Evolutionary conservation across 331 rosid species (phyloP).

Genomic region (Saraca asoca): DNA sequence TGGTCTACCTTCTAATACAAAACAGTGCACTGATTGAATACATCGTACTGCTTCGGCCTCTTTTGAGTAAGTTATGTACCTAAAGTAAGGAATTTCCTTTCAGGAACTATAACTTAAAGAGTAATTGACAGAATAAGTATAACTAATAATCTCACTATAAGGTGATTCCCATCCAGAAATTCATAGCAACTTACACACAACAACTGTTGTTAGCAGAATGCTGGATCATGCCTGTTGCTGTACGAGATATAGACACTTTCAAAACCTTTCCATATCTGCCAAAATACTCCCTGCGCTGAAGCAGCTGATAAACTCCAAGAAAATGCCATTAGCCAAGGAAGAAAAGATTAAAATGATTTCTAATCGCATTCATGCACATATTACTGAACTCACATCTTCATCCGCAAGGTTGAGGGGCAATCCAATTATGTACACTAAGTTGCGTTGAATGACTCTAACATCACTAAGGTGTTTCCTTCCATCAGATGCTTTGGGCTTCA

Average conservation of each 20-base stretch:
- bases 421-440: slow-evolving; percentile 93
- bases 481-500: slow-evolving; percentile 69
- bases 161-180: slow-evolving; percentile 24
- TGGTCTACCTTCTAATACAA: slow-evolving; percentile 85
- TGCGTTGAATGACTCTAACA: slow-evolving; percentile 91
- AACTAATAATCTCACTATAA: slow-evolving; percentile 8
- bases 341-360: slow-evolving; percentile 14
- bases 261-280: slow-evolving; percentile 94
- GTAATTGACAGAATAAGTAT: background rate
- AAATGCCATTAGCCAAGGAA: slow-evolving; percentile 15
- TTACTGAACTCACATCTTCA: slow-evolving; percentile 60
- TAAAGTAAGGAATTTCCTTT: slow-evolving; percentile 34
- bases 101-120: slow-evolving; percentile 8
- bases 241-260: slow-evolving; percentile 92
- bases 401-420: slow-evolving; percentile 90
- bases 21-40: slow-evolving; percentile 95
- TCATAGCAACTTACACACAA: slow-evolving; percentile 75
- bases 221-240: slow-evolving; percentile 83
- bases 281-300: slow-evolving; percentile 83
- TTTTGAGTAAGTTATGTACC: slow-evolving; percentile 89
- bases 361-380: background rate
- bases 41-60: slow-evolving; percentile 94
- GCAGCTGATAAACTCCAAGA: slow-evolving; percentile 60
- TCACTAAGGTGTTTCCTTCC: slow-evolving; percentile 90
- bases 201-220: slow-evolving; percentile 91